Base-by-base conservation (phyloP, 225 moss, liverwort and hornwort species). In the Polytrichum commune region DNA sequence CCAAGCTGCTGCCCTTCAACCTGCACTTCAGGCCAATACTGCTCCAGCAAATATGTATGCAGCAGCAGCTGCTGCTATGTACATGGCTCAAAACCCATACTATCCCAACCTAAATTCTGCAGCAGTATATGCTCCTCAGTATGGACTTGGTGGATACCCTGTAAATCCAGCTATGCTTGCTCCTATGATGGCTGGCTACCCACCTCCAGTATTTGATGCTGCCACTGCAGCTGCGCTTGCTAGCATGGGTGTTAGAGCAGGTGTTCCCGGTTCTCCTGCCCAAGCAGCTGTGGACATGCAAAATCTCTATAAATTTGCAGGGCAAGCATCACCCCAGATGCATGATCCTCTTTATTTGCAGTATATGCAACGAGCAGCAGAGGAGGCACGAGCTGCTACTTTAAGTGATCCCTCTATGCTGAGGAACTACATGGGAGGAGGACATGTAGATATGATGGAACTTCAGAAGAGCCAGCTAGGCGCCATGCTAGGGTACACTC, bases 141-240 rank as follows among this genome's bases (percentile, higher is more conserved):
- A 91, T 71, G 93, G 91, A 1, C 69, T 98, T 69, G 84, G 95
- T 28, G 93, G 95, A 8, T 98, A 98, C 60, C 91, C 90, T 0
- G 81, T 97, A 75, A 97, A 92, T 68, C 93, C 91, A 53, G 81
- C 92, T 18, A 85, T 97, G 77, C 77, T 97, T 19, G 90, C 74
- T 9, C 91, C 92, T 0, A 91, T 98, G 98, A 92, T 98, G 91
- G 89, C 71, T 5, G 90, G 95, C 19, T 94, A 93, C 66, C 89
- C 92, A 0, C 79, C 88, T 24, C 91, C 93, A 0, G 82, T 87
- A 24, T 87, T 87, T 4, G 93, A 90, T 70, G 90, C 90, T 0
- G 95, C 98, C 6, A 91, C 95, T 8, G 95, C 98, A 32, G 92
- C 90, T 18, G 97, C 92, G 16, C 91, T 93, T 4, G 97, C 92